phyloP scores from a whole-genome alignment of 2,329 filamentous ascomycete genomes.

The Zymoseptoria tritici region DNA sequence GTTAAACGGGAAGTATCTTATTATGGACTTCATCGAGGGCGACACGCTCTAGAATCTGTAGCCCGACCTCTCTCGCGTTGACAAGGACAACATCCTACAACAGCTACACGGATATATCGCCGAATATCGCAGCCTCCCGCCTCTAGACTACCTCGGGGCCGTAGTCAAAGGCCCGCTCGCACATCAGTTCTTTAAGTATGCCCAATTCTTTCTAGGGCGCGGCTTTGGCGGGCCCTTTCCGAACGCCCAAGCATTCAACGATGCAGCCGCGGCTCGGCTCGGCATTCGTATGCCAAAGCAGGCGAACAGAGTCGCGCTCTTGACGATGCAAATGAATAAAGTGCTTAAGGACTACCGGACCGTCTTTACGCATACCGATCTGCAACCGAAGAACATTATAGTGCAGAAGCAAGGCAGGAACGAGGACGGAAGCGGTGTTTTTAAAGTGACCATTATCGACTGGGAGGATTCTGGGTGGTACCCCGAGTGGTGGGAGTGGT shows the following conservation, averaged over 20 bases:
- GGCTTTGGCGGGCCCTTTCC: conserved; percentile 9
- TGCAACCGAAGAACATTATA: conserved; percentile 15
- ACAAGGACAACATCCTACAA: conserved; percentile 8
- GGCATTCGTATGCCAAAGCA: conserved; percentile 1
- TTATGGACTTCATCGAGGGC: conserved; percentile 16
- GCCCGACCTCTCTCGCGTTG: conserved; percentile 4
- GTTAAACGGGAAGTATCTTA: not conserved
- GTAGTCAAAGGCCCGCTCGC: conserved; percentile 1
- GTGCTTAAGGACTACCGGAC: conserved; percentile 5
- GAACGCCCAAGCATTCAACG: conserved; percentile 12
- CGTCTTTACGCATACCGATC: conserved; percentile 15
- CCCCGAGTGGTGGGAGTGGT: conserved; percentile 18
- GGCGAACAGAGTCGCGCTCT: not conserved
- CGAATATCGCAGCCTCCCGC: conserved; percentile 8
- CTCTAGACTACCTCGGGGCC: conserved; percentile 7
- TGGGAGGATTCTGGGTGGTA: conserved; percentile 18
- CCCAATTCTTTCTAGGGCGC: not conserved
- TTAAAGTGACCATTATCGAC: conserved; percentile 13
- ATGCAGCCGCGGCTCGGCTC: conserved; percentile 3
- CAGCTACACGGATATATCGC: conserved; percentile 7
- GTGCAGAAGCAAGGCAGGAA: conserved; percentile 4
- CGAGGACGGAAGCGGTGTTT: not conserved
- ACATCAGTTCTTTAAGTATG: conserved; percentile 6
- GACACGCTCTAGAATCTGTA: conserved; percentile 5
- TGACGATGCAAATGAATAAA: no score